A percentile compares a stretch with the other conserved stretches of the same genome.
phyloP scores from a whole-genome alignment of 305 asterid genomes.

The Nicotiana rustica region DNA sequence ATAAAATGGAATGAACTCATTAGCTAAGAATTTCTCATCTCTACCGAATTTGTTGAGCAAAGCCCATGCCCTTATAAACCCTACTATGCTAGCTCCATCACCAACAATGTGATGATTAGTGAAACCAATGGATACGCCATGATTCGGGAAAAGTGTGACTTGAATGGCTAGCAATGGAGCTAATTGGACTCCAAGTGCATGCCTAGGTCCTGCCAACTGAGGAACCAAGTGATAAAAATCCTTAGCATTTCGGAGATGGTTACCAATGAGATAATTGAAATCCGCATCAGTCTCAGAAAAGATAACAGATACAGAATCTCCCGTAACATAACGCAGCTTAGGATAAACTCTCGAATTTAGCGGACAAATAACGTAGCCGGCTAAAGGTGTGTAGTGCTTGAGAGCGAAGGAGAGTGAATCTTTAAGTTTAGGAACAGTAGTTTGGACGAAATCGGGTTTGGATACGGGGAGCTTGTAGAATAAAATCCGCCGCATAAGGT shows the following conservation, averaged over 20 bases:
- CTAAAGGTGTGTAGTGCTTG: slow-evolving; percentile 45
- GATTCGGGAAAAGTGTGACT: not conserved
- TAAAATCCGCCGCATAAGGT: slow-evolving; percentile 44
- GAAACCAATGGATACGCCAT: not conserved
- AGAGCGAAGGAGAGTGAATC: slow-evolving; percentile 54
- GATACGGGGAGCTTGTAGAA: slow-evolving; percentile 54
- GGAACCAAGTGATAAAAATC: slow-evolving; percentile 65
- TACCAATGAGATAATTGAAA: slow-evolving; percentile 53
- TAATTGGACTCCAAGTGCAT: slow-evolving; percentile 27
- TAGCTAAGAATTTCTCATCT: not conserved
- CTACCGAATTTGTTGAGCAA: not conserved
- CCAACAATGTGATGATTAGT: slow-evolving; percentile 57
- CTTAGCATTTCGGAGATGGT: slow-evolving; percentile 52
- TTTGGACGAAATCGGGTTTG: slow-evolving; percentile 39
- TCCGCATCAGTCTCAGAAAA: slow-evolving; percentile 52
- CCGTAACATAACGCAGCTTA: not conserved
- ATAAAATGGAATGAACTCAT: not conserved
- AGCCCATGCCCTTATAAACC: slow-evolving; percentile 33
- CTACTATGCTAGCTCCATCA: slow-evolving; percentile 55
- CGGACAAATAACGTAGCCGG: slow-evolving; percentile 47
- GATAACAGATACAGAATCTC: slow-evolving; percentile 52
- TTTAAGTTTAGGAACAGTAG: not conserved
- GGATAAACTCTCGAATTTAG: not conserved
- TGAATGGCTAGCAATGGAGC: not conserved
- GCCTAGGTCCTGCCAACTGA: slow-evolving; percentile 41